Evolutionary conservation across 2,329 filamentous ascomycete genomes (phyloP).

Genomic region (Ceratocystiopsis brevicomis): DNA sequence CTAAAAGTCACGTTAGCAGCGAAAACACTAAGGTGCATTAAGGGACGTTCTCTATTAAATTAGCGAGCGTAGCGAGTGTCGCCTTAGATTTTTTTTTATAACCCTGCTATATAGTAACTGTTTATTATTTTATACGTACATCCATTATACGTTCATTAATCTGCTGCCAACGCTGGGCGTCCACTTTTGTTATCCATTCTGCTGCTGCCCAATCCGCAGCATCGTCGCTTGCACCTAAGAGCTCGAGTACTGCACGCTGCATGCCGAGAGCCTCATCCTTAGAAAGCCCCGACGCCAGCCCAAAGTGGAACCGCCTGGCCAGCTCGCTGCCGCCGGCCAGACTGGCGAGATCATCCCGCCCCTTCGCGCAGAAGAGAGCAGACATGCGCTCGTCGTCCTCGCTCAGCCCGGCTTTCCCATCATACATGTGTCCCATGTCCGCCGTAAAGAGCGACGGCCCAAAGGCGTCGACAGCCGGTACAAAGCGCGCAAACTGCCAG

Average conservation of each 20-base stretch:
- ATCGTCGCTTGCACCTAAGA: neutral
- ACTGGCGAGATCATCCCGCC: neutral
- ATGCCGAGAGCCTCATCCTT: neutral
- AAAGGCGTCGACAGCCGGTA: neutral
- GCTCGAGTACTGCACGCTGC: neutral
- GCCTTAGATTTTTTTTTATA: too few species aligned
- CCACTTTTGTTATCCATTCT: neutral
- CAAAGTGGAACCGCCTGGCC: constrained; percentile 3
- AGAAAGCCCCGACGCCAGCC: constrained; percentile 1
- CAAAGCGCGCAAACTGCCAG: constrained; percentile 1
- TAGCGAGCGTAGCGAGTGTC: too few species aligned
- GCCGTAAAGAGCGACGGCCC: neutral
- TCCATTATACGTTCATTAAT: neutral
- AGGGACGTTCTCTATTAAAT: too few species aligned
- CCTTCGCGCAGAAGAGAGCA: neutral
- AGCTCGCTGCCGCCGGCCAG: neutral
- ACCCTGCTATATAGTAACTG: too few species aligned
- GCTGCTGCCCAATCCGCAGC: neutral
- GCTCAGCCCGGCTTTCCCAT: neutral
- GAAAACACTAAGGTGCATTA: too few species aligned
- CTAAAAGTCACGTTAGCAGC: too few species aligned
- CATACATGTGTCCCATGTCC: neutral
- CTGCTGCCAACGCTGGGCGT: neutral
- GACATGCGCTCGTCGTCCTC: neutral
- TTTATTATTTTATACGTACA: too few species aligned